phyloP scores from a whole-genome alignment of 345 rosid species.

The Clarkia xantiana region DNA sequence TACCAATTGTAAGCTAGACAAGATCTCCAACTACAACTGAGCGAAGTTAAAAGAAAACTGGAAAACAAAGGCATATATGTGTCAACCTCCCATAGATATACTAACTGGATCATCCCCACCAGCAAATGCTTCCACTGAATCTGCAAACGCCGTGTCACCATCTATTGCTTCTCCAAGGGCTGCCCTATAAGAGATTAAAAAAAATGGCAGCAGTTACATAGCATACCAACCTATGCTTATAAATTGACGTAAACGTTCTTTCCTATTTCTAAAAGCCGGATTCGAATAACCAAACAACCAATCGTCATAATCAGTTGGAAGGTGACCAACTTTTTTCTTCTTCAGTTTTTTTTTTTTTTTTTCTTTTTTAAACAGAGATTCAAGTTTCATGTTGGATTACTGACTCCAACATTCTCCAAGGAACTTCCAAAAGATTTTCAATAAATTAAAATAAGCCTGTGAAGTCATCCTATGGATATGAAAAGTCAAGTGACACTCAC shows the following conservation, averaged over 20 bases:
- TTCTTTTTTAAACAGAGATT: no score
- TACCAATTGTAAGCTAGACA: no score
- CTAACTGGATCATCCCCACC: constrained; percentile 85
- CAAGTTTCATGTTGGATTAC: no score
- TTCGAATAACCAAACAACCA: no score
- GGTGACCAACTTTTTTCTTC: no score
- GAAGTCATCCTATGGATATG: neutral
- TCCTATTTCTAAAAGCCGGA: no score
- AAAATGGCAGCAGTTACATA: neutral
- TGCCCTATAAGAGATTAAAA: constrained; percentile 28
- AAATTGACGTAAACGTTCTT: no score
- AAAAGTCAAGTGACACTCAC: constrained; percentile 22
- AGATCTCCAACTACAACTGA: neutral
- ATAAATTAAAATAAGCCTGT: neutral
- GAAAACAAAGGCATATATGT: constrained; percentile 6
- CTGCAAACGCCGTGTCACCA: constrained; percentile 53
- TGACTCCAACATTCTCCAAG: no score
- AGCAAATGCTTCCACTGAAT: constrained; percentile 71
- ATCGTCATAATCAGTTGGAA: no score
- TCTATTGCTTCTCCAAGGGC: constrained; percentile 57
- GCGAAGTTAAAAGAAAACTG: neutral
- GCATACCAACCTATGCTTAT: neutral
- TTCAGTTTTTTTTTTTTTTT: no score
- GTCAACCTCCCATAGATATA: constrained; percentile 71
- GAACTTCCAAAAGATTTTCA: neutral